A percentile compares a stretch with the other conserved stretches of the same genome.
These are phyloP conservation scores for Trichoderma cornu-damae DNA, from an alignment of 2,329 filamentous ascomycete genomes.

Conservation along the genomic window DNA sequence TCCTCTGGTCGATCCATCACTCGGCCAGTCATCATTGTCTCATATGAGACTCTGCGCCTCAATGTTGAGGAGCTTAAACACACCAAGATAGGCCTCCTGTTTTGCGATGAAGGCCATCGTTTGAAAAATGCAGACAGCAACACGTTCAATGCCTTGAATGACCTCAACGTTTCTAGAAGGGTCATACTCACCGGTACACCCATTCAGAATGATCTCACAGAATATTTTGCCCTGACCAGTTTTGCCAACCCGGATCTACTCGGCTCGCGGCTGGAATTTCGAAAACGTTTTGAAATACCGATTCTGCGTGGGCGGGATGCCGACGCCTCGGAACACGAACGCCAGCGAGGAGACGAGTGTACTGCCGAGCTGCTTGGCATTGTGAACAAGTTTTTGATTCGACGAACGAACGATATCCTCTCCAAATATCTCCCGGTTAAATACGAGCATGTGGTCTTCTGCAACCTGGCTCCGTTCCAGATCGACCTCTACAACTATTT, in stretches of 20 bases:
- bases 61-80: conserved; percentile 87
- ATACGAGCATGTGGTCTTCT: conserved; percentile 99
- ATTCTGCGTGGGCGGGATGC: conserved; percentile 90
- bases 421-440: conserved; percentile 98
- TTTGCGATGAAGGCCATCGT: conserved; percentile 95
- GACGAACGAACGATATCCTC: conserved; percentile 93
- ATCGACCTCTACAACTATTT: conserved; percentile 94
- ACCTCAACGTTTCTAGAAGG: conserved; percentile 79
- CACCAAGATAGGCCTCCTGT: conserved; percentile 82
- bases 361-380: conserved; percentile 72
- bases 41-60: conserved; percentile 89
- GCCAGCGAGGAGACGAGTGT: conserved; percentile 76
- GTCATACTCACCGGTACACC: conserved; percentile 96
- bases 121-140: conserved; percentile 95
- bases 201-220: conserved; percentile 96
- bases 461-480: conserved; percentile 89
- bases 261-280: conserved; percentile 83
- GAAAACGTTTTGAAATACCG: conserved; percentile 88
- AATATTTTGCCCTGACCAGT: conserved; percentile 93
- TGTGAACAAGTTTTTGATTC: conserved; percentile 98
- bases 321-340: conserved; percentile 75
- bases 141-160: conserved; percentile 87
- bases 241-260: conserved; percentile 94
- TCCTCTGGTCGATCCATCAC: conserved; percentile 84
- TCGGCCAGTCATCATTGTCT: conserved; percentile 91